Evolutionary conservation across 2,329 filamentous ascomycete genomes (phyloP).

Genomic region (Xylaria sp.): DNA sequence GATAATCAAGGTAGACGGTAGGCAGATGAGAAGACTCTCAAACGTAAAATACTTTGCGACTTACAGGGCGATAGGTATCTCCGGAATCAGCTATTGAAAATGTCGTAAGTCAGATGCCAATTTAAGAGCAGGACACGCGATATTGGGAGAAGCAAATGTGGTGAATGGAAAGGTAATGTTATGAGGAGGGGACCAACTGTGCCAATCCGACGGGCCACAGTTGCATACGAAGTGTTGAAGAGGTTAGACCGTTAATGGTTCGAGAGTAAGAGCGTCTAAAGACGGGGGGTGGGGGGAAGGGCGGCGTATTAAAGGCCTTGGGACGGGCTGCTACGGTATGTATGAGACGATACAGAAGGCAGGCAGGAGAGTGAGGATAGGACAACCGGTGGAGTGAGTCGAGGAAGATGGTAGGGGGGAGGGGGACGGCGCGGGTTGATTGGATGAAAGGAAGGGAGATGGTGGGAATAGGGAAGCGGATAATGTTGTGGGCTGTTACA

Average conservation of each 20-base stretch:
- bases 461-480: conserved; percentile 31
- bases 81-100: conserved; percentile 58
- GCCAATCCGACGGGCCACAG: conserved; percentile 36
- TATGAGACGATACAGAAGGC: conserved; percentile 28
- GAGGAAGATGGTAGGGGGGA: conserved; percentile 35
- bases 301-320: conserved; percentile 35
- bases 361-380: conserved; percentile 29
- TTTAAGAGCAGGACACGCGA: conserved; percentile 26
- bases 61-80: conserved; percentile 62
- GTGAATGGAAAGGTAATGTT: conserved; percentile 17
- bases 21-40: neutral
- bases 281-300: conserved; percentile 46
- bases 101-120: conserved; percentile 44
- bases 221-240: conserved; percentile 40
- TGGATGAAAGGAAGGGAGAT: conserved; percentile 30
- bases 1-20: neutral
- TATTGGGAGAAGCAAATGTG: too few species aligned
- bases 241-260: conserved; percentile 48
- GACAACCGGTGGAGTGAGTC: conserved; percentile 30
- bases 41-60: conserved; percentile 22
- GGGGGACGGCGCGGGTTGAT: conserved; percentile 31
- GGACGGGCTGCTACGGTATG: conserved; percentile 22
- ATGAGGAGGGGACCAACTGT: conserved; percentile 19
- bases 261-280: conserved; percentile 49
- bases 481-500: conserved; percentile 37